Conservation (phyloP, 441 rosid genomes). For the Erodium moschatum region DNA sequence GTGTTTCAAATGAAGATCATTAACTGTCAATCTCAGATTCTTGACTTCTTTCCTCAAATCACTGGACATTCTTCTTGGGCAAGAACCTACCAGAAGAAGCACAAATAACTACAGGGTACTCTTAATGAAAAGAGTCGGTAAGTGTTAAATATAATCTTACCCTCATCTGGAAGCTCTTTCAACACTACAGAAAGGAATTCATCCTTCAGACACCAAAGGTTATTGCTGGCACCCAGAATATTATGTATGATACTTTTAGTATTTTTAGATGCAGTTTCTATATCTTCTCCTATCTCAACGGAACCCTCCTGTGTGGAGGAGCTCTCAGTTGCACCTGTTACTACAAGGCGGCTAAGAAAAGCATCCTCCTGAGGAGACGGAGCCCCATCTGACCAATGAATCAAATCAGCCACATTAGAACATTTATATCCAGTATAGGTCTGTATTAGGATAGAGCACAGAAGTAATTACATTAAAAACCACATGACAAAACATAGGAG, state of each 20-base stretch:
- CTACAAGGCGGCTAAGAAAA: constrained; percentile 56
- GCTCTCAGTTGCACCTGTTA: constrained; percentile 79
- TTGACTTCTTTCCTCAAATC: constrained; percentile 52
- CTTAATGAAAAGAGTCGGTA: constrained; percentile 4
- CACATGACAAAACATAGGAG: neutral
- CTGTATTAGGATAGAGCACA: neutral
- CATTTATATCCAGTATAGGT: constrained; percentile 16
- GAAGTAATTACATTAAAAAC: constrained; percentile 10
- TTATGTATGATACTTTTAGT: constrained; percentile 36
- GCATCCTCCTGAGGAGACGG: constrained; percentile 40
- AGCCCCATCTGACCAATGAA: constrained; percentile 42
- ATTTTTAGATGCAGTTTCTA: constrained; percentile 36
- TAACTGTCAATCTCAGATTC: constrained; percentile 48
- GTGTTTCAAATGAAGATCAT: constrained; percentile 64
- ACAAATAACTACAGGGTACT: constrained; percentile 16
- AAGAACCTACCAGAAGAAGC: constrained; percentile 41
- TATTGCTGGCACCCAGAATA: constrained; percentile 43
- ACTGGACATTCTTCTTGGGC: constrained; percentile 36
- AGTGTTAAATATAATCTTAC: constrained; percentile 27
- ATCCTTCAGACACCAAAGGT: constrained; percentile 55
- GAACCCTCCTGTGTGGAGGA: constrained; percentile 45
- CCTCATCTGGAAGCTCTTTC: constrained; percentile 41
- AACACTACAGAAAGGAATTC: constrained; percentile 41
- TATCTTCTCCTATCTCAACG: constrained; percentile 34
- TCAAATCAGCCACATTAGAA: constrained; percentile 25